These are phyloP conservation scores for Boletus rubroflammeus DNA, from an alignment of 768 basidiomycete species.

Conservation along the genomic window DNA sequence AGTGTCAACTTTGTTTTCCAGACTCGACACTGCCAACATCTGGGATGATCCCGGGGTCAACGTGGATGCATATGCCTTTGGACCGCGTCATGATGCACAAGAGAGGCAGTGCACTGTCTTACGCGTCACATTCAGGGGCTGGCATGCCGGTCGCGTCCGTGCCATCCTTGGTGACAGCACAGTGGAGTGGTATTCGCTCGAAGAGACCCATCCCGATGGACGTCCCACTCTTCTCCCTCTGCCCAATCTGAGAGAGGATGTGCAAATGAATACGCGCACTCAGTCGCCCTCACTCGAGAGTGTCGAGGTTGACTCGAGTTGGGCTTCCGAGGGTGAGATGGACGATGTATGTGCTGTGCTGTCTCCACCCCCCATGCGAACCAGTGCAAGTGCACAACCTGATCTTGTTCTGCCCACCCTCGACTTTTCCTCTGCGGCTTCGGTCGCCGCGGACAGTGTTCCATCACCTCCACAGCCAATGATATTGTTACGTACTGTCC, in stretches of 20 bases:
- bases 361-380: conserved; percentile 11
- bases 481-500: conserved; percentile 22
- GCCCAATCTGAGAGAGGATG: conserved; percentile 2
- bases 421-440: conserved; percentile 59
- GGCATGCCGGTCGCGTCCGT: conserved; percentile 63
- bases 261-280: not conserved
- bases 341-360: conserved; percentile 5
- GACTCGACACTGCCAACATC: conserved; percentile 65
- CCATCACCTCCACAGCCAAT: conserved; percentile 11
- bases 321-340: conserved; percentile 4
- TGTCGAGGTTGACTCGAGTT: conserved; percentile 5
- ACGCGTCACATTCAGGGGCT: conserved; percentile 69
- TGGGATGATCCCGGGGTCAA: conserved; percentile 52
- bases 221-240: conserved; percentile 1
- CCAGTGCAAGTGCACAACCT: conserved; percentile 50
- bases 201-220: conserved; percentile 42
- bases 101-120: conserved; percentile 63
- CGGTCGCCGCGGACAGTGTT: conserved; percentile 2
- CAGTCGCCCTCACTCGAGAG: conserved; percentile 3
- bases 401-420: conserved; percentile 77
- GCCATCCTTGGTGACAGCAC: conserved; percentile 68
- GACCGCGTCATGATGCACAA: conserved; percentile 28
- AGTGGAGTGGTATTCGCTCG: conserved; percentile 71
- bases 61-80: conserved; percentile 60
- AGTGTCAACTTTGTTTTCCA: conserved; percentile 64